Conservation (phyloP, 2,329 filamentous ascomycete genomes). For the Paracoccidioides lutzii region DNA sequence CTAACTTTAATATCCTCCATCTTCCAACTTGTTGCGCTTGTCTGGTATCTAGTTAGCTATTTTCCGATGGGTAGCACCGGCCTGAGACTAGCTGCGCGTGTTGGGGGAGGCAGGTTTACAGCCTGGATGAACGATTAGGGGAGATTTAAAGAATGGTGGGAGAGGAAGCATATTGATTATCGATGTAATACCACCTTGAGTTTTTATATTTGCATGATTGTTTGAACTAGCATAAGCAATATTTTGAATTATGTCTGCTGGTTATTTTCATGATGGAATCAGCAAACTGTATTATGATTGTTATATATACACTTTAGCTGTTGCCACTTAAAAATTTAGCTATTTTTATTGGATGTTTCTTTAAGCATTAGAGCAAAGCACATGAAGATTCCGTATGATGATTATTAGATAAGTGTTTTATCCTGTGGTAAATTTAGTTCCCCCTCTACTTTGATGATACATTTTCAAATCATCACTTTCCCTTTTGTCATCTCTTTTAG, state of each 20-base stretch:
- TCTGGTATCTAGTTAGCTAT: slow-evolving; percentile 95
- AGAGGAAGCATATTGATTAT: neutral
- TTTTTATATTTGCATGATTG: neutral
- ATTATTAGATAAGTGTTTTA: too few relatives aligned
- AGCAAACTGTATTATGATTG: neutral
- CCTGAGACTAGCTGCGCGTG: slow-evolving; percentile 70
- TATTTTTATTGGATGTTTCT: neutral
- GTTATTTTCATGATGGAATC: neutral
- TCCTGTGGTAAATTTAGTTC: too few relatives aligned
- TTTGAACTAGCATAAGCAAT: too few relatives aligned
- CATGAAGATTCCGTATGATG: neutral
- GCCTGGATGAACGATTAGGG: slow-evolving; percentile 70
- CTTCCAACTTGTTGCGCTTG: slow-evolving; percentile 65
- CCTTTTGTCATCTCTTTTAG: neutral
- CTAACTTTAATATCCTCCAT: slow-evolving; percentile 76
- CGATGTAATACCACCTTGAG: neutral
- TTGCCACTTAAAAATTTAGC: neutral
- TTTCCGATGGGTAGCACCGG: slow-evolving; percentile 93
- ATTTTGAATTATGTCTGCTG: too few relatives aligned
- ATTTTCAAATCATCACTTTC: neutral
- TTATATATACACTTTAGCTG: neutral
- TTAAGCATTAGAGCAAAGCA: neutral
- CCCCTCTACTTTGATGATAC: neutral
- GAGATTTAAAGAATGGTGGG: neutral
- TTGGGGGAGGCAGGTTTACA: slow-evolving; percentile 70